Base-by-base conservation (phyloP, 176 grass and related monocot genomes). In the Saccharum spontaneum region DNA sequence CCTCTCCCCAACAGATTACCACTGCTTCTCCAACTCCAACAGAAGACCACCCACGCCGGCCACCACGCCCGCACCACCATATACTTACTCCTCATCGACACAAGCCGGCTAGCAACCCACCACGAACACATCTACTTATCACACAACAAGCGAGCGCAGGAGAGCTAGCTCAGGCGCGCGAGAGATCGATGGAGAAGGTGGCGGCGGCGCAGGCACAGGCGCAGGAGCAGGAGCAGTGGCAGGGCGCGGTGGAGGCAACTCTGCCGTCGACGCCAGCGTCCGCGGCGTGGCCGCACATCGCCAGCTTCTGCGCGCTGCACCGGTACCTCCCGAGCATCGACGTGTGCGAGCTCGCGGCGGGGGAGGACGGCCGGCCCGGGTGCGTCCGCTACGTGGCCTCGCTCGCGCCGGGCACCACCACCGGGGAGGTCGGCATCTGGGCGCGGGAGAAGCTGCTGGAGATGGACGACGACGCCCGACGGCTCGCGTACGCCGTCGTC, bases 361-460 rank as follows among this genome's bases (percentile, higher is more conserved):
- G 26, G 24, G 77, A 40, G 6, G 89, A 83, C 10, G 87, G 88
- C 43, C 78, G 38, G 16, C 84, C 72, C 0, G 92, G 95, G 54
- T 88, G 87, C 61, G 82, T 93, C 28, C 92, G 95, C 36, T 85
- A 93, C 86, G 83, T 87, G 28, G 83, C 79, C 7, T 18, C 77
- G 16, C 67, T 43, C 6, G 14, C 49, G 9, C 57, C 77, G 20
- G 64, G 37, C 39, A 36, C 50, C 1, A 41, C 24, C 5, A 7
- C 70, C 12, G 41, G 22, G 28, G n/a, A 79, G 71, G 52, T 75
- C 1, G 33, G 17, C 40, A 23, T 0, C 28, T 95, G 95, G 95
- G 89, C 91, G 18, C 79, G 84, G 59, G 92, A 97, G 80, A 85
- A 97, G 75, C 89, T 97, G 67, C 82, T 94, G 8, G 82, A 83